Percentiles rank a stretch among this genome's conserved stretches.
Conservation (phyloP, 2,329 filamentous ascomycete genomes). For the Alternaria infectoria region DNA sequence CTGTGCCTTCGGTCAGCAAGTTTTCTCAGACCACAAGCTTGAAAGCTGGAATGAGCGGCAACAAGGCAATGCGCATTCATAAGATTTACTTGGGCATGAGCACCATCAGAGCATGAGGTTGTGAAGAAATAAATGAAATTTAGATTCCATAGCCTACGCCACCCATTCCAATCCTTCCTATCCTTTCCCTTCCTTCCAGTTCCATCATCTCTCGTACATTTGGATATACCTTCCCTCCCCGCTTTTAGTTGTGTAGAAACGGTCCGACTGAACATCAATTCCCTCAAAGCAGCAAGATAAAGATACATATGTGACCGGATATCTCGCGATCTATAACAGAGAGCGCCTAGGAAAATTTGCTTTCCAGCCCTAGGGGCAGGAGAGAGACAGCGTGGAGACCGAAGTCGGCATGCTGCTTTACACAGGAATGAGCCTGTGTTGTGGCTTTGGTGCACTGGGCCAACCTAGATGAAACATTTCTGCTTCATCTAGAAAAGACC, state of each 20-base stretch:
- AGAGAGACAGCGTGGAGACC: no score
- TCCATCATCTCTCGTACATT: background rate
- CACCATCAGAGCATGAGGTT: no score
- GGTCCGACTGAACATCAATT: background rate
- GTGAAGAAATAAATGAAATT: background rate
- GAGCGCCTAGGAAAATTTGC: background rate
- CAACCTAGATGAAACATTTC: no score
- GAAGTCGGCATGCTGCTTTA: no score
- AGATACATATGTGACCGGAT: background rate
- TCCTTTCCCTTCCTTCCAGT: background rate
- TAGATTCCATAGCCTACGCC: background rate
- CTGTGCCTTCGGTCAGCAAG: no score
- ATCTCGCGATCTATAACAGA: background rate
- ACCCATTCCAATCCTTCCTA: background rate
- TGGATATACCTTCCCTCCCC: background rate
- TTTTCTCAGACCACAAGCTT: no score
- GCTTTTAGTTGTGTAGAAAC: background rate
- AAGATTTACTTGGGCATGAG: no score
- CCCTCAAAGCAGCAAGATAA: background rate
- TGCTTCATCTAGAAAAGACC: conserved; percentile 19
- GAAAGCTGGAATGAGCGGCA: no score
- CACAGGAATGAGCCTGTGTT: no score
- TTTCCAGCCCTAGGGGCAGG: no score
- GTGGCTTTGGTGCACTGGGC: no score
- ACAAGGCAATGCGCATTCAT: no score